Base-by-base conservation (phyloP, 352 stramenopile genomes). In the Phytophthora macrochlamydospora region DNA sequence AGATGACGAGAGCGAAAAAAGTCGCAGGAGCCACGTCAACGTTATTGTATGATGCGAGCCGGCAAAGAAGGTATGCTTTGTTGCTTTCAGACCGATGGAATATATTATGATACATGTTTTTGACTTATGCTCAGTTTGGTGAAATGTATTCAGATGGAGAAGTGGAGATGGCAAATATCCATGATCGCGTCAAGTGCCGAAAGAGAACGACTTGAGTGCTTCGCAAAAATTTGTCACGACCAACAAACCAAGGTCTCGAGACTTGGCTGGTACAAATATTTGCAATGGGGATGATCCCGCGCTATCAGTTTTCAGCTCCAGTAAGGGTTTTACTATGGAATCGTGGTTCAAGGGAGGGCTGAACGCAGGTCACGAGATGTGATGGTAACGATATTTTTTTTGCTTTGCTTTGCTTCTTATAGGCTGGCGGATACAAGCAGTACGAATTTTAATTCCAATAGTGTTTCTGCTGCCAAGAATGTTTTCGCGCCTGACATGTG, bases 291-390 rank as follows among this genome's bases (percentile, higher is more conserved):
- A 24, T 24, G 18, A 24, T 51, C 37, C 48, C 13, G 33, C 52
- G 51, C 29, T 44, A n/a, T 11, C 29, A 56, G 40, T 73, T 35
- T 84, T 84, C 35, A 64, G 59, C 53, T 81, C 73, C 9, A 71
- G 65, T 32, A 45, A 54, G 18, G 58, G 62, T 24, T 85, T 85
- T 50, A 70, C 73, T 32, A 65, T 85, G 49, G 59, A 69, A 6
- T 67, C 57, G 8, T 89, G 80, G 80, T 70, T 87, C 49, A 71
- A 80, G 52, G 53, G 43, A 28, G 43, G 55, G 38, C 14, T 74
- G 38, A 67, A 59, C 33, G 12, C 62, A 14, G 55, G 18, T 24
- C 18, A 24, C 18, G 18, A 24, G 18, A 24, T 24, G 18, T 24
- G 18, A 24, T 24, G 18, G 18, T 24, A 24, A 24, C 18, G 18